Conservation (phyloP, 2,329 filamentous ascomycete genomes). For the Fusarium torreyae region DNA sequence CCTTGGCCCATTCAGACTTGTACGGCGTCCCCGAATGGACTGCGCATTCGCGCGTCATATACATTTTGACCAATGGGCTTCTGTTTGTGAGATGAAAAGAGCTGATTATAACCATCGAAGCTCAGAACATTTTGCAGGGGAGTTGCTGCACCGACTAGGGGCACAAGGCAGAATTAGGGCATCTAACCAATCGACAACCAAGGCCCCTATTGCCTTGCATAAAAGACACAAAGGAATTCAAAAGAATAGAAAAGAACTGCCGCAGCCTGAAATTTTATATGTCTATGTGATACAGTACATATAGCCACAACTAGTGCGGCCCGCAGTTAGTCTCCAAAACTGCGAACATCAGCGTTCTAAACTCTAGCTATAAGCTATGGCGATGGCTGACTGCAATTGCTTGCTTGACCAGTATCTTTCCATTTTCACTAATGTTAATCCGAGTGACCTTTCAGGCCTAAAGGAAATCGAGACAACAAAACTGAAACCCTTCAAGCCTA, state of each 20-base stretch:
- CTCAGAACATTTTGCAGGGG: neutral
- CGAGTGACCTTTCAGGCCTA: neutral
- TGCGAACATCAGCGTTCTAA: neutral
- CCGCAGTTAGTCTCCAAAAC: neutral
- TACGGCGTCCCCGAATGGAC: neutral
- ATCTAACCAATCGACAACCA: neutral
- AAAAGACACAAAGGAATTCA: rapidly evolving
- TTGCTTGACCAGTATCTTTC: neutral
- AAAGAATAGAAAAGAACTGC: neutral
- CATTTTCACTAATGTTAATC: neutral
- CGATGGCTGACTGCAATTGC: neutral
- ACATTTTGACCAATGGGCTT: neutral
- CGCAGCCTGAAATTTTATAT: neutral
- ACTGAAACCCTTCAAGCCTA: neutral
- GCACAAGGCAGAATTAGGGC: constrained; percentile 9
- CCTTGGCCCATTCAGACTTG: too few relatives aligned
- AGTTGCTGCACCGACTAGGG: neutral
- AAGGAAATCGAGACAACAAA: too few relatives aligned
- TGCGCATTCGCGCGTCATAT: neutral
- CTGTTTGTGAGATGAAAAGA: neutral
- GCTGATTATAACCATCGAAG: rapidly evolving
- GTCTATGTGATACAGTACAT: neutral
- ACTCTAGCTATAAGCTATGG: neutral
- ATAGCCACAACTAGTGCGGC: neutral
- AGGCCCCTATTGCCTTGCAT: neutral